phyloP scores from a whole-genome alignment of 2,329 filamentous ascomycete genomes.

The Verruconis gallopava region DNA sequence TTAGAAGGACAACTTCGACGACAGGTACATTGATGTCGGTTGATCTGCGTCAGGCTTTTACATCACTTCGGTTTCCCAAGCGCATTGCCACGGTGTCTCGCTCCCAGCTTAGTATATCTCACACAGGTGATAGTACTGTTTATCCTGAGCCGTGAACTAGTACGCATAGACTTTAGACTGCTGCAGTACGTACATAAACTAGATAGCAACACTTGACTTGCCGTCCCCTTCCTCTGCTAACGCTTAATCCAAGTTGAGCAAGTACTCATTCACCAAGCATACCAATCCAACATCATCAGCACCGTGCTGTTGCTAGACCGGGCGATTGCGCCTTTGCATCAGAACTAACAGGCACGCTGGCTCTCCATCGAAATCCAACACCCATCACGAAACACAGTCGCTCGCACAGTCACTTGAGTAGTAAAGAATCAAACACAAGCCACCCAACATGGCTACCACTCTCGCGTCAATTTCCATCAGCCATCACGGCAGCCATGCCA shows the following conservation, averaged over 20 bases:
- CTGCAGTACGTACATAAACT: too few species aligned
- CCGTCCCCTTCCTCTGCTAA: too few species aligned
- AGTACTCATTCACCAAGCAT: neutral
- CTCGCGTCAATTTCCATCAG: constrained; percentile 18
- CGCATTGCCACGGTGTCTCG: constrained; percentile 44
- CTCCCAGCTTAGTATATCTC: constrained; percentile 42
- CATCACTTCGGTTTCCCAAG: constrained; percentile 42
- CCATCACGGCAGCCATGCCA: constrained; percentile 23
- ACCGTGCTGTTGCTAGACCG: too few species aligned
- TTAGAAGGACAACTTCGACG: constrained; percentile 1
- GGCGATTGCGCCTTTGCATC: constrained; percentile 17
- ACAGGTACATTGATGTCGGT: constrained; percentile 41
- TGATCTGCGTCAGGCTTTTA: constrained; percentile 41
- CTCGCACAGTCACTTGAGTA: constrained; percentile 32
- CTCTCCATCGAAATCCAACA: constrained; percentile 22
- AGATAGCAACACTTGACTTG: too few species aligned
- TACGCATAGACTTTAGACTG: too few species aligned
- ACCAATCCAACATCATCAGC: neutral
- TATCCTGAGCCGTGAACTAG: neutral
- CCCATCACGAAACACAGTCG: constrained; percentile 34
- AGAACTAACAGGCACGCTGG: constrained; percentile 26
- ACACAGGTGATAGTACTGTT: constrained; percentile 36
- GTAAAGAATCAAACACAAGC: constrained; percentile 30
- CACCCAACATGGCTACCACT: constrained; percentile 30
- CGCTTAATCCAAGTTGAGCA: neutral